Percentiles rank a stretch among this genome's conserved stretches.
phyloP scores from a whole-genome alignment of 2,329 filamentous ascomycete species.

The Dactylella cylindrospora region DNA sequence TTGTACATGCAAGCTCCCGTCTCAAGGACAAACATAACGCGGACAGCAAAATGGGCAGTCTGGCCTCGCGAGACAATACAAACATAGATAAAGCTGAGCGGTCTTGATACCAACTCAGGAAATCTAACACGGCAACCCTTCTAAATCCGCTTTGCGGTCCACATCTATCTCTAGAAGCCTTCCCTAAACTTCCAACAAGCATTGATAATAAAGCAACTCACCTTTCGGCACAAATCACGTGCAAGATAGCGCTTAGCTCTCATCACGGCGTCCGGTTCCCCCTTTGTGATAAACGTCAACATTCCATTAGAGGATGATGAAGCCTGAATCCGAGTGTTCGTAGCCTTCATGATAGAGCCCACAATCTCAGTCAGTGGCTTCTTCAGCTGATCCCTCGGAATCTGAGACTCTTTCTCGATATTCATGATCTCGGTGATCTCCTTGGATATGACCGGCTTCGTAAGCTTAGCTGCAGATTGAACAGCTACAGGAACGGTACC shows the following conservation, averaged over 20 bases:
- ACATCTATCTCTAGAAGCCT: conserved; percentile 49
- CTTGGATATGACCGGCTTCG: conserved; percentile 47
- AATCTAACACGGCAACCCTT: too few species aligned
- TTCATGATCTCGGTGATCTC: conserved; percentile 63
- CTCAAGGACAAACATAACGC: conserved; percentile 46
- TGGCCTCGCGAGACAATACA: too few species aligned
- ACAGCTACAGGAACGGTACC: conserved; percentile 61
- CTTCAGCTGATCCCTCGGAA: conserved; percentile 75
- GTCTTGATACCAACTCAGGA: too few species aligned
- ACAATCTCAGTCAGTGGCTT: conserved; percentile 81
- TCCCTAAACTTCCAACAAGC: conserved; percentile 44
- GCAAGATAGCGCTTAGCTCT: conserved; percentile 88
- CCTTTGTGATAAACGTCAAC: conserved; percentile 80
- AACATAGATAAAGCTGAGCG: too few species aligned
- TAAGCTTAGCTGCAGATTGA: conserved; percentile 60
- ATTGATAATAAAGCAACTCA: conserved; percentile 53
- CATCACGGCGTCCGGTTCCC: conserved; percentile 68
- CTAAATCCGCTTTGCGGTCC: too few species aligned
- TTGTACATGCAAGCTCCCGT: conserved; percentile 14
- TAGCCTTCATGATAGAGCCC: conserved; percentile 88
- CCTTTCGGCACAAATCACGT: conserved; percentile 81
- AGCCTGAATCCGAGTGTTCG: conserved; percentile 81
- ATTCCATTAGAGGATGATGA: conserved; percentile 70
- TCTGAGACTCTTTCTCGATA: conserved; percentile 74
- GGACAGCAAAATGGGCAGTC: too few species aligned